Percentiles rank a stretch among this genome's conserved stretches.
Evolutionary conservation across 176 grass and related monocot genomes (phyloP).

Genomic region (Hyparrhenia diplandra): DNA sequence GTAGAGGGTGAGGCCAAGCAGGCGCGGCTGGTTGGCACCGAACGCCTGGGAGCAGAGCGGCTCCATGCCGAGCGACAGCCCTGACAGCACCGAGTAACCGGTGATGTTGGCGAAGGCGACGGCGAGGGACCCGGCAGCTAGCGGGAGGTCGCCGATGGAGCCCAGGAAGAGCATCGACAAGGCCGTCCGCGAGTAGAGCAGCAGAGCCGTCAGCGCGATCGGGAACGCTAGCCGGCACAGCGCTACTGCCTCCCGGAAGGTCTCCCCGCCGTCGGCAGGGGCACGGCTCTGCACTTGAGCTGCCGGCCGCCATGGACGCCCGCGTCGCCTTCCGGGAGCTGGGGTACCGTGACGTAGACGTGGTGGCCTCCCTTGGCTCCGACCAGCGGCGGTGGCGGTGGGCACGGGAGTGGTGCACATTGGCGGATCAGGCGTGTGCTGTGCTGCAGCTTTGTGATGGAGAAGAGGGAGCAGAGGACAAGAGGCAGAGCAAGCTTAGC

Average conservation of each 20-base stretch:
- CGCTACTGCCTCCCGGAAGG: conserved; percentile 46
- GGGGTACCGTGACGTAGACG: conserved; percentile 47
- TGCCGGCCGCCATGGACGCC: not conserved
- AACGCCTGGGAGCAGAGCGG: conserved; percentile 94
- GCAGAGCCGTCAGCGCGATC: conserved; percentile 78
- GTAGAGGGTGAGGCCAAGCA: conserved; percentile 74
- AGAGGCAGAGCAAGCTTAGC: conserved; percentile 7
- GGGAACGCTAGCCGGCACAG: conserved; percentile 74
- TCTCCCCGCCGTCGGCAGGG: conserved; percentile 9
- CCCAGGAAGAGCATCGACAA: conserved; percentile 93
- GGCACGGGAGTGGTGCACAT: conserved; percentile 54
- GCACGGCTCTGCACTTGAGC: not conserved
- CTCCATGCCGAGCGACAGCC: conserved; percentile 92
- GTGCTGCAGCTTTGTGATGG: not conserved
- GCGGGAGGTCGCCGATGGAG: conserved; percentile 75
- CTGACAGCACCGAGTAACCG: conserved; percentile 86
- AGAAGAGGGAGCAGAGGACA: not conserved
- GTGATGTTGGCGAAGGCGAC: conserved; percentile 94
- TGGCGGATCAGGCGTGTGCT: not conserved
- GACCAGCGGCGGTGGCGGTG: conserved; percentile 1
- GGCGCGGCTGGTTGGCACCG: conserved; percentile 61
- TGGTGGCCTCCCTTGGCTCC: conserved; percentile 13
- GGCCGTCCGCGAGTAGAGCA: conserved; percentile 76
- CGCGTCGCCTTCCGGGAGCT: not conserved
- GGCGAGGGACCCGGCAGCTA: conserved; percentile 84